A percentile compares a stretch with the other conserved stretches of the same genome.
phyloP scores from a whole-genome alignment of 371 early-diverging fungal species.

The Mortierella sp. region DNA sequence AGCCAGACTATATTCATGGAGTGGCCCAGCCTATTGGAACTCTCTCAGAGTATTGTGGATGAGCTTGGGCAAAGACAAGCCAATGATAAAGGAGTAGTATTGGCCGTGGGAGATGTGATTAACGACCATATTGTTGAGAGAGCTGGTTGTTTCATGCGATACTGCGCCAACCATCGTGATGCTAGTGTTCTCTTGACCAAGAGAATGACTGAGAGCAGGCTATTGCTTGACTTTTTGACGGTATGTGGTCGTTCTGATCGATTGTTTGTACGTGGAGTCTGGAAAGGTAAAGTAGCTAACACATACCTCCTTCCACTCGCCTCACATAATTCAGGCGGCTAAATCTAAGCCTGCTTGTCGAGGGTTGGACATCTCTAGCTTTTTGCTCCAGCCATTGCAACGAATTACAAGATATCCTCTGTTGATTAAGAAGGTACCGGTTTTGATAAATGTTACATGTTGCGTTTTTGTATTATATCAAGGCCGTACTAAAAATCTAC shows the following conservation, averaged over 20 bases:
- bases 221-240: conserved; percentile 38
- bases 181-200: conserved; percentile 31
- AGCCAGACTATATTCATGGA: conserved; percentile 38
- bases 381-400: conserved; percentile 93
- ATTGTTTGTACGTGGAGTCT: too few species aligned
- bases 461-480: too few species aligned
- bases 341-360: conserved; percentile 81
- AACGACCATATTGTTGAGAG: conserved; percentile 49
- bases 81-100: conserved; percentile 53
- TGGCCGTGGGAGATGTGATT: conserved; percentile 60
- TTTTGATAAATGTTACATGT: not conserved
- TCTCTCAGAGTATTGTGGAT: conserved; percentile 53
- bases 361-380: conserved; percentile 86
- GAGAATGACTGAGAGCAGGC: conserved; percentile 21
- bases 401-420: conserved; percentile 94
- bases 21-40: conserved; percentile 41
- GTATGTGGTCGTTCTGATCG: conserved; percentile 7
- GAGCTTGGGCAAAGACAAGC: conserved; percentile 29
- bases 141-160: conserved; percentile 43
- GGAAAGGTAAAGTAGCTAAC: not conserved
- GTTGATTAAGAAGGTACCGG: conserved; percentile 79
- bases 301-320: not conserved
- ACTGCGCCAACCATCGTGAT: conserved; percentile 44
- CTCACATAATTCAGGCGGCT: conserved; percentile 51
- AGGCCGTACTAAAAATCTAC: not conserved